phyloP scores from a whole-genome alignment of 148 eudicot species.

The Nyssa sinensis region DNA sequence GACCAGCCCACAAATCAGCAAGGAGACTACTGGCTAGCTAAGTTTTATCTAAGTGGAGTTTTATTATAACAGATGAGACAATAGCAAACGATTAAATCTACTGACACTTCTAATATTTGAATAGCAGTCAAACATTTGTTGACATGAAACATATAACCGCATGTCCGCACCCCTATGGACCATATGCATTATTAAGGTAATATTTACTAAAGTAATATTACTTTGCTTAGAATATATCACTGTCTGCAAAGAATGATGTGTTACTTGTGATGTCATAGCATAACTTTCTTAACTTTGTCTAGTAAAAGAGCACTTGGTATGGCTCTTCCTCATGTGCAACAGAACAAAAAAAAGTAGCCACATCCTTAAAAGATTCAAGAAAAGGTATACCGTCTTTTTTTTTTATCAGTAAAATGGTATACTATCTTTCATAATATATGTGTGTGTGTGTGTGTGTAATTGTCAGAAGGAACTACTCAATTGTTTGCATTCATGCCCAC shows the following conservation, averaged over 20 bases:
- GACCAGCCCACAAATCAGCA: slow-evolving; percentile 7
- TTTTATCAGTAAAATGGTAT: too few species aligned
- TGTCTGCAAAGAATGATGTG: background rate
- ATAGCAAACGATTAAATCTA: background rate
- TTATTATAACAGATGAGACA: background rate
- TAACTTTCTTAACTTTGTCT: background rate
- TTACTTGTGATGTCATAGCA: background rate
- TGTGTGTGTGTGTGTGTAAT: too few species aligned
- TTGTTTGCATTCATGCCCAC: background rate
- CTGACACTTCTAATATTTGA: too few species aligned
- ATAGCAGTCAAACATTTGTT: too few species aligned
- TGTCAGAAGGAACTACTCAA: background rate
- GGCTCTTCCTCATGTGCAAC: background rate
- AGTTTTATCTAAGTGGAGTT: background rate
- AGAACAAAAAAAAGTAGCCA: background rate
- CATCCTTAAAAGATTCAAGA: background rate
- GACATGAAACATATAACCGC: too few species aligned
- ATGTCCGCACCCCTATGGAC: background rate
- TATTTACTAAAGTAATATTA: background rate
- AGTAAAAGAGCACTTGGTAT: background rate
- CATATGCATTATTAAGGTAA: background rate
- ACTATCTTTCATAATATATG: too few species aligned
- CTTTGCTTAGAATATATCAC: background rate
- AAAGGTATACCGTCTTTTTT: background rate
- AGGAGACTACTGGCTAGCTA: background rate